Conservation (phyloP, 108 stramenopile species). For the Mediolabrus comicus region DNA sequence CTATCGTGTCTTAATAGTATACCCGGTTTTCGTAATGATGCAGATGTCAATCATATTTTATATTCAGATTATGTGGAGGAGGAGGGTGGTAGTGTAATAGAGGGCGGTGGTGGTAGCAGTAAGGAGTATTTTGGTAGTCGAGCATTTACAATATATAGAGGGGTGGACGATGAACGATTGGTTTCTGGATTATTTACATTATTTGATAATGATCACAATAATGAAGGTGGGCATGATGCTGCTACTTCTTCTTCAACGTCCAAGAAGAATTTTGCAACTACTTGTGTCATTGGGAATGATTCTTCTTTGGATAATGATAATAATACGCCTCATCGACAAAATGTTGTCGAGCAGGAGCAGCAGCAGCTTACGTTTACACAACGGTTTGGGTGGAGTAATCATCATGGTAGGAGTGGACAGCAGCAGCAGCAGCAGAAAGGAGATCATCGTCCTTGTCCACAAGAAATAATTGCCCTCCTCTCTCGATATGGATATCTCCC, state of each 20-base stretch:
- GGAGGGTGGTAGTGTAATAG: too few species aligned
- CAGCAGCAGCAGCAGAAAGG: background rate
- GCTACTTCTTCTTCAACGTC: too few species aligned
- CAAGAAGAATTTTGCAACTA: too few species aligned
- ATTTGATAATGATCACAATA: background rate
- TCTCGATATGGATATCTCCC: slow-evolving; percentile 19
- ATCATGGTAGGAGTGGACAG: background rate
- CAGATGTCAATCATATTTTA: slow-evolving; percentile 59
- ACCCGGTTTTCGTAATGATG: slow-evolving; percentile 46
- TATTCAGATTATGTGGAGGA: slow-evolving; percentile 5
- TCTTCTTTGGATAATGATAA: too few species aligned
- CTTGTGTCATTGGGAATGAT: too few species aligned
- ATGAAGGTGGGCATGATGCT: too few species aligned
- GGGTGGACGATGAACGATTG: slow-evolving; percentile 3
- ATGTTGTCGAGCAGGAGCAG: too few species aligned
- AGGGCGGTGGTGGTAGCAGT: background rate
- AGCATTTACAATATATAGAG: slow-evolving; percentile 33
- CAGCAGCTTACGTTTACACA: background rate
- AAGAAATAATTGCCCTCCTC: slow-evolving; percentile 17
- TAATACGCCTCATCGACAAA: too few species aligned
- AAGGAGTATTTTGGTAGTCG: background rate
- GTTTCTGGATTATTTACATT: slow-evolving; percentile 4
- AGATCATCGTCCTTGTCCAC: background rate
- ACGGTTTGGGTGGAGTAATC: background rate
- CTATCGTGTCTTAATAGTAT: slow-evolving; percentile 43